Evolutionary conservation across 1,284 basidiomycete species (phyloP).

Genomic region (Leccinum fuscescens): DNA sequence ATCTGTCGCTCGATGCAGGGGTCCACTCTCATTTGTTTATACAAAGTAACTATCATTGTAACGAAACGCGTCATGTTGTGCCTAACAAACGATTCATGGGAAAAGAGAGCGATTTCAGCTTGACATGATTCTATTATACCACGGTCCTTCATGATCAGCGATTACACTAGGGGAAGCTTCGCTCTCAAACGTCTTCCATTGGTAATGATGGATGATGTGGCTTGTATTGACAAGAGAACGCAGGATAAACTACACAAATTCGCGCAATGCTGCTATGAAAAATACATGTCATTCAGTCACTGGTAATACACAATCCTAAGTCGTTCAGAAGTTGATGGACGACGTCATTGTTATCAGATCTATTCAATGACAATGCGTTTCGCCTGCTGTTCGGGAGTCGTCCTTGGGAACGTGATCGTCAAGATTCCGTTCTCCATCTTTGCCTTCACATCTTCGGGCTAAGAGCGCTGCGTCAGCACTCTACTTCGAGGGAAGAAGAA

Average conservation of each 20-base stretch:
- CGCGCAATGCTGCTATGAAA: too few relatives aligned
- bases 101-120: background rate
- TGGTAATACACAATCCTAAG: background rate
- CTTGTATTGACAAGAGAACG: background rate
- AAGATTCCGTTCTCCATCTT: slow-evolving; percentile 9
- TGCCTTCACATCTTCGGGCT: slow-evolving; percentile 8
- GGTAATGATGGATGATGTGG: background rate
- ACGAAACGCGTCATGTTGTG: background rate
- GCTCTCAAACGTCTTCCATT: background rate
- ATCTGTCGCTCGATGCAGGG: background rate
- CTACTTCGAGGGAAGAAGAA: background rate
- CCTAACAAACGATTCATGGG: background rate
- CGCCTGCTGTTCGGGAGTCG: slow-evolving; percentile 1
- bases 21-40: background rate
- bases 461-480: background rate
- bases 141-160: background rate
- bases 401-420: slow-evolving; percentile 13
- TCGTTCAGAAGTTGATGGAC: background rate
- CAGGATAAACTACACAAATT: background rate
- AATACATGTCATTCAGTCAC: too few relatives aligned
- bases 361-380: slow-evolving; percentile 5
- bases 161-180: background rate
- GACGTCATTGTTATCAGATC: background rate
- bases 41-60: background rate
- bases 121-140: too few relatives aligned